Base-by-base conservation (phyloP, 2,329 filamentous ascomycete genomes). In the Sporothrix pallida region DNA sequence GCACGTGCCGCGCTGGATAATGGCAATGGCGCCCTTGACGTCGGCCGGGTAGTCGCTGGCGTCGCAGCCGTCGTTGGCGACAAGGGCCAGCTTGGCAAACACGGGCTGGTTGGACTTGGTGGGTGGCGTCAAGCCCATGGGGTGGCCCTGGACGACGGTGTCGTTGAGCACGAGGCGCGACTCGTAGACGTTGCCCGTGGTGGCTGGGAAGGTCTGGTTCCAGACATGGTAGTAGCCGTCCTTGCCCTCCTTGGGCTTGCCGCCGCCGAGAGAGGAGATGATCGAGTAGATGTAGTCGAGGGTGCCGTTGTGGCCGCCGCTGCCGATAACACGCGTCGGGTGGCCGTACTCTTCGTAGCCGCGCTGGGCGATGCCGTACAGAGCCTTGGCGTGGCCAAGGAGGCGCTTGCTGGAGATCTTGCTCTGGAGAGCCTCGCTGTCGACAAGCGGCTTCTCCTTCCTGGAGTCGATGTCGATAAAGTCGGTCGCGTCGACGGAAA, bases 251-350 rank as follows among this genome's bases (percentile, higher is more conserved):
- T 26, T 20, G 54, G 70, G 71, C 37, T 74, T 73, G 23, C 74
- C 73, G 63, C 85, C 85, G 50, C 86, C 86, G 0, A 91, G 83
- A 70, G 83, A 79, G 44, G 85, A 83, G 71, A 92, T 83, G 48
- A 87, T 85, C 17, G 83, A 82, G 77, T 86, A 85, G 77, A 93
- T 87, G 80, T 91, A 93, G 70, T 88, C 83, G 60, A 93, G 82
- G 0, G 91, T 92, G 54, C 85, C 88, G n/a, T 83, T 78, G 77
- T 93, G 91, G 37, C 90, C 91, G 87, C 75, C 72, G 75, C 89
- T 91, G 44, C 91, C 91, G 76, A 93, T 92, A 26, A 93, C 91
- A 71, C 91, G 86, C 1, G 91, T 93, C 1, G 91, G 91, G 77
- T 91, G 91, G 75, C 87, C 87, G 78, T 89, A 92, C 75, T 92